These are phyloP conservation scores for Picea engelmannii DNA, from an alignment of 83 land plant genomes.

Conservation along the genomic window DNA sequence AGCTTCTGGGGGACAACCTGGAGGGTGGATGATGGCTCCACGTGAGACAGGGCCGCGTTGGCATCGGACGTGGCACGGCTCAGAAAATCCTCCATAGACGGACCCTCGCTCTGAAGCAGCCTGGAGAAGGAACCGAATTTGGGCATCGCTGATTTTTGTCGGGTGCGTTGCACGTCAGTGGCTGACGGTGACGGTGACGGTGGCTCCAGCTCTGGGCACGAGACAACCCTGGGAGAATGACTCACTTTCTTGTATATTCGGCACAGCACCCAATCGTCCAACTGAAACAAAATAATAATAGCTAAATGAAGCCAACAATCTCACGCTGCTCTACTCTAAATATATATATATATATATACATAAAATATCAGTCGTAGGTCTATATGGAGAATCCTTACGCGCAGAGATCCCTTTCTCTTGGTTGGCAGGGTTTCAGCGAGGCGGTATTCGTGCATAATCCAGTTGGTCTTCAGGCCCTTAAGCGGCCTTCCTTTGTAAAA, in stretches of 20 bases:
- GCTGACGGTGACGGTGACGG: too few relatives aligned
- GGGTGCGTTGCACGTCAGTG: background rate
- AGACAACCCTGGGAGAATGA: background rate
- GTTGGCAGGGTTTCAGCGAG: too few relatives aligned
- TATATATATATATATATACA: background rate
- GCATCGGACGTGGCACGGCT: background rate
- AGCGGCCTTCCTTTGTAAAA: too few relatives aligned
- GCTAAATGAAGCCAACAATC: too few relatives aligned
- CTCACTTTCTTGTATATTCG: background rate
- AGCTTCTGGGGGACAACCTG: too few relatives aligned
- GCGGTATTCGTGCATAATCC: too few relatives aligned
- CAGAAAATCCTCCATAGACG: background rate
- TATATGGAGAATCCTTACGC: too few relatives aligned
- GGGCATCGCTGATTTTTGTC: background rate
- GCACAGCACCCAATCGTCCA: slow-evolving; percentile 15
- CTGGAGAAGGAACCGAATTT: background rate
- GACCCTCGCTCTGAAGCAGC: background rate
- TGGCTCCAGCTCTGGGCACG: background rate
- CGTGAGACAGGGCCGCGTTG: too few relatives aligned
- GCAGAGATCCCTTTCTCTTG: too few relatives aligned
- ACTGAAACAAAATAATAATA: background rate
- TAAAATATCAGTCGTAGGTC: background rate
- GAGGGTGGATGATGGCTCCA: too few relatives aligned
- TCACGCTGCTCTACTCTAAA: background rate
- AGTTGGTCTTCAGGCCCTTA: too few relatives aligned